A percentile compares a stretch with the other conserved stretches of the same genome.
Evolutionary conservation across 345 rosid species (phyloP).

Genomic region (Acer negundo): DNA sequence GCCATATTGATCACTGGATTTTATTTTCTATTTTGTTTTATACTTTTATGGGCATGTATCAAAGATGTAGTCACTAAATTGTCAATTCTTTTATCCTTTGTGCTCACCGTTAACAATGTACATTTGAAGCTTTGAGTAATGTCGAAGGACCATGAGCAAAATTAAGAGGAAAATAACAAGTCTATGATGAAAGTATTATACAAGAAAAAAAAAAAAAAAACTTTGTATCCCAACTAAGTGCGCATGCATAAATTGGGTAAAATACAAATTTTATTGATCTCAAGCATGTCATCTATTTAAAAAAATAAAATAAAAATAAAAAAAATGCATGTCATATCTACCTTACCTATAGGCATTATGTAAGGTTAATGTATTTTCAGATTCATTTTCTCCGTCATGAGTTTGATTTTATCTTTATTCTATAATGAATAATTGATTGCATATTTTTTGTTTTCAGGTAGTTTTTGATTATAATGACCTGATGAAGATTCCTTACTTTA

Average conservation of each 20-base stretch:
- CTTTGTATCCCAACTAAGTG: not conserved
- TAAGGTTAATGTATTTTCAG: not conserved
- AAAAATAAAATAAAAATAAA: no score
- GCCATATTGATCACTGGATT: not conserved
- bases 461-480: conserved; percentile 39
- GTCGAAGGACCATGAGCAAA: not conserved
- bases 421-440: not conserved
- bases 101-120: not conserved
- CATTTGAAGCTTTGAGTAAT: conserved; percentile 1
- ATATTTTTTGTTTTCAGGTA: conserved; percentile 28
- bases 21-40: not conserved
- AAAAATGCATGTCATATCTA: not conserved
- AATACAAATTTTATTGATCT: not conserved
- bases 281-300: not conserved
- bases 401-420: not conserved
- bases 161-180: not conserved
- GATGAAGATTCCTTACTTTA: conserved; percentile 33
- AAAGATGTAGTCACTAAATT: not conserved
- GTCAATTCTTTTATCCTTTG: not conserved
- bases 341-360: not conserved
- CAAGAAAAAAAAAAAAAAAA: not conserved
- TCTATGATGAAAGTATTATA: not conserved
- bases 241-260: not conserved
- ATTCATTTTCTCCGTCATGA: not conserved
- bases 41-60: not conserved